A percentile compares a stretch with the other conserved stretches of the same genome.
phyloP scores from a whole-genome alignment of 352 stramenopile species.

The Phytopythium kandeliae region DNA sequence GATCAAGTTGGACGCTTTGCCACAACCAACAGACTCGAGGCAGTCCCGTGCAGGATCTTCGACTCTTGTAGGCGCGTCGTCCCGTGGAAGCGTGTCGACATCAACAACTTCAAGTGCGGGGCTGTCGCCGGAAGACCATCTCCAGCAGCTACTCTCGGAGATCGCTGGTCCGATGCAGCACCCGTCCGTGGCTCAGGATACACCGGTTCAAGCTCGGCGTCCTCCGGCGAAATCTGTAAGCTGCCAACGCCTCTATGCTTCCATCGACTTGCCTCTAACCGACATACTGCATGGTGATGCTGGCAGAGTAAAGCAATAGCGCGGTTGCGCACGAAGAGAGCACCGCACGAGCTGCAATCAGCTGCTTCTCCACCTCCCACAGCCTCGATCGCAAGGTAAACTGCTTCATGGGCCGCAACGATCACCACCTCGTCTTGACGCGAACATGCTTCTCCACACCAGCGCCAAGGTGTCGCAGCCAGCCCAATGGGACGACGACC shows the following conservation, averaged over 20 bases:
- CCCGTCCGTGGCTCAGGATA: not conserved
- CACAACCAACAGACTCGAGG: not conserved
- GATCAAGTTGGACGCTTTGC: constrained; percentile 6
- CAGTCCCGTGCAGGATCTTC: not conserved
- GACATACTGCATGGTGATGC: not conserved
- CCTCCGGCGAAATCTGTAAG: constrained; percentile 2
- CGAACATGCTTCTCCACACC: too few species aligned
- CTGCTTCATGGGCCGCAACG: too few species aligned
- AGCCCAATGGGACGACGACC: constrained; percentile 48
- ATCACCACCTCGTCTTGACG: too few species aligned
- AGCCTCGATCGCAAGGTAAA: not conserved
- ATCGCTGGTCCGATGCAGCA: constrained; percentile 15
- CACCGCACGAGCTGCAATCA: not conserved
- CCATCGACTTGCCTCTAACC: not conserved
- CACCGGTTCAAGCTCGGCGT: not conserved
- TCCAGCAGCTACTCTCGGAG: constrained; percentile 45
- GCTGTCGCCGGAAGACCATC: constrained; percentile 34
- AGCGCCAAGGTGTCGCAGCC: not conserved
- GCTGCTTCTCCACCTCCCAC: not conserved
- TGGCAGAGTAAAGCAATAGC: not conserved
- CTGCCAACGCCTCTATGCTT: too few species aligned
- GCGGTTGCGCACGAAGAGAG: not conserved
- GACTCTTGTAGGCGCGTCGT: not conserved
- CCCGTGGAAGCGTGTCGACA: not conserved
- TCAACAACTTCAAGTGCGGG: not conserved